Evolutionary conservation across 108 stramenopile genomes (phyloP).

Genomic region (Cyclotella choctawhatcheeana): DNA sequence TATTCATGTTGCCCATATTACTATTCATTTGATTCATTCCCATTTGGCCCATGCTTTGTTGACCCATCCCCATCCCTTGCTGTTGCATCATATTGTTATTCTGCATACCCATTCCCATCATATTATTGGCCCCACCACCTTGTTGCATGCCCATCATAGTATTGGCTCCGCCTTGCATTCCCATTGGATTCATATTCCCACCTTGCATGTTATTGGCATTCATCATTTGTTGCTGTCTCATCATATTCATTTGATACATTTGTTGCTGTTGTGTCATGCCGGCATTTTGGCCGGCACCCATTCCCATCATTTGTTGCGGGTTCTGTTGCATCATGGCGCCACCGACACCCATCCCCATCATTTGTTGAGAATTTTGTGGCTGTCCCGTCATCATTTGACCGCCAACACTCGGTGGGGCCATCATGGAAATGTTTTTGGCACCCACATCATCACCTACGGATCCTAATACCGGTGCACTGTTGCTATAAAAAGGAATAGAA

Average conservation of each 20-base stretch:
- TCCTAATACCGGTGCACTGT: conserved; percentile 32
- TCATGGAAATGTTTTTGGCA: conserved; percentile 40
- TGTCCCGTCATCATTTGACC: conserved; percentile 49
- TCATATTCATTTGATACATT: conserved; percentile 33
- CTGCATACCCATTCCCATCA: conserved; percentile 30
- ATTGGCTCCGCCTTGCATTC: conserved; percentile 46
- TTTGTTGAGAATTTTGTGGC: too few relatives aligned
- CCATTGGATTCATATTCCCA: conserved; percentile 18
- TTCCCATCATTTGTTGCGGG: conserved; percentile 36
- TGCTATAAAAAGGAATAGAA: not conserved
- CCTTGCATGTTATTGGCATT: conserved; percentile 21
- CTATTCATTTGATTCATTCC: too few relatives aligned
- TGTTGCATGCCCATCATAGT: conserved; percentile 42
- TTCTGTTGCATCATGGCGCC: too few relatives aligned
- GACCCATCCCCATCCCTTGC: conserved; percentile 17
- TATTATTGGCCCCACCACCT: conserved; percentile 4
- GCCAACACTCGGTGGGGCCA: conserved; percentile 35
- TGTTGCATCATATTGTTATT: conserved; percentile 19
- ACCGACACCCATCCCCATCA: too few relatives aligned
- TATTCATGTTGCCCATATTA: conserved; percentile 13
- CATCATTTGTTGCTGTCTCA: conserved; percentile 45
- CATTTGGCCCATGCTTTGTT: too few relatives aligned
- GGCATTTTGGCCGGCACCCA: not conserved
- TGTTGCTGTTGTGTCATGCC: conserved; percentile 27
- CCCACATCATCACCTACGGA: conserved; percentile 40